A percentile compares a stretch with the other conserved stretches of the same genome.
Evolutionary conservation across 306 rosid genomes (phyloP).

Genomic region (apple (Malus domestica)): ASM211411v1 NC_041797.1:12751001-12751500

Average conservation of each 20-base stretch:
- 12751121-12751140: not conserved
- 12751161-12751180: not conserved
- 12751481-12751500: not conserved
- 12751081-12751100: not conserved
- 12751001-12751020: no score
- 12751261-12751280: not conserved
- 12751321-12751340: conserved; percentile 6
- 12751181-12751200: not conserved
- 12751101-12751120: not conserved
- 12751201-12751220: not conserved
- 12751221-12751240: not conserved
- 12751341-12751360: not conserved
- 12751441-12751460: not conserved
- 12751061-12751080: not conserved
- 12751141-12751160: no score
- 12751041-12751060: not conserved
- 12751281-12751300: not conserved
- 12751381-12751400: not conserved
- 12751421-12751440: conserved; percentile 23
- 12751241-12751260: not conserved
- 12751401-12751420: conserved; percentile 32
- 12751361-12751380: not conserved
- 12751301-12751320: not conserved
- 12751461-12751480: not conserved
- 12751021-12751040: not conserved